These are phyloP conservation scores for Passalora sequoiae DNA, from an alignment of 2,329 filamentous ascomycete species.

Conservation along the genomic window DNA sequence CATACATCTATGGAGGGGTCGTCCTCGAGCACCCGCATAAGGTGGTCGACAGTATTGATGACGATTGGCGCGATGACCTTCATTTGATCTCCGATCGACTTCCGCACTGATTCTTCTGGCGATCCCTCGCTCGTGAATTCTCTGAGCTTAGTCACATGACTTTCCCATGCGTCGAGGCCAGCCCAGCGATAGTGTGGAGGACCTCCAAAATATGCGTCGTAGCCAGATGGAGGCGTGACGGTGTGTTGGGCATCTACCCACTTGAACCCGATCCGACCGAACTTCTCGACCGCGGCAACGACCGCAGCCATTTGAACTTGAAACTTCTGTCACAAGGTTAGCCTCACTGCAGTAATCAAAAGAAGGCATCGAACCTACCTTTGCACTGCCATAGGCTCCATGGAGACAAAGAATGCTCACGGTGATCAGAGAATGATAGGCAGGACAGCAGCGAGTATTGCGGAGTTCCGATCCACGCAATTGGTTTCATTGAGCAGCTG, in stretches of 20 bases:
- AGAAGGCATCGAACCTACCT: not conserved
- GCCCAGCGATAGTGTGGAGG: slow-evolving; percentile 55
- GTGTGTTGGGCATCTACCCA: not conserved
- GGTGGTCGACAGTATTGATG: too few relatives aligned
- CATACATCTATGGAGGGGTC: too few relatives aligned
- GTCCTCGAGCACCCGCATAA: too few relatives aligned
- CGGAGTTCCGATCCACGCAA: too few relatives aligned
- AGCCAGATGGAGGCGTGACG: slow-evolving; percentile 36
- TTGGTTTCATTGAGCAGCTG: too few relatives aligned
- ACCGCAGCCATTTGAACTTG: not conserved
- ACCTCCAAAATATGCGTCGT: slow-evolving; percentile 54
- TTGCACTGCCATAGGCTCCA: not conserved
- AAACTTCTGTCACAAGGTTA: not conserved
- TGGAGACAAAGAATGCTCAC: not conserved
- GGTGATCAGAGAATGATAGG: too few relatives aligned
- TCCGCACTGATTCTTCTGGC: too few relatives aligned
- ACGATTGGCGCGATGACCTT: too few relatives aligned
- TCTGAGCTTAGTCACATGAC: not conserved
- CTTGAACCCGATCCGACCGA: not conserved
- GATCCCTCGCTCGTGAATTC: too few relatives aligned
- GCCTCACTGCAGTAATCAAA: not conserved
- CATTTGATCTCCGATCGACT: too few relatives aligned
- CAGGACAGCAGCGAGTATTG: too few relatives aligned
- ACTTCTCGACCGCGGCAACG: not conserved
- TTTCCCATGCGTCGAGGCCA: slow-evolving; percentile 26